Percentiles rank a stretch among this genome's conserved stretches.
phyloP scores from a whole-genome alignment of 495 filamentous ascomycete species.

The Evernia prunastri region DNA sequence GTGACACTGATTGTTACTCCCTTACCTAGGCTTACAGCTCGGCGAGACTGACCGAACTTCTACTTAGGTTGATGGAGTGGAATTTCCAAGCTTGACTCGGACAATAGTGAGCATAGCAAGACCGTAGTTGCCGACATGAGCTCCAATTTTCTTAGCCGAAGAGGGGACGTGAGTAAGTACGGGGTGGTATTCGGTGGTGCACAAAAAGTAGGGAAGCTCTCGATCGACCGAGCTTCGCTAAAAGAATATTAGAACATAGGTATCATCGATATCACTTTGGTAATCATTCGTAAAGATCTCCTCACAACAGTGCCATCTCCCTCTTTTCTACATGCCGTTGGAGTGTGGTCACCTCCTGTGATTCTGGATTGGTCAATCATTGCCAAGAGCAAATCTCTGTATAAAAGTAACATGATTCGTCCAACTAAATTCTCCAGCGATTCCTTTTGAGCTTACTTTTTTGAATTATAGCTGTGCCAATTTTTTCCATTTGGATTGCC shows the following conservation, averaged over 20 bases:
- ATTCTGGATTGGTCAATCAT: conserved; percentile 74
- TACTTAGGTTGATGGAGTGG: no score
- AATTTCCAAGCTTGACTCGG: no score
- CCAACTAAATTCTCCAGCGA: no score
- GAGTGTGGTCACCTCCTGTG: conserved; percentile 23
- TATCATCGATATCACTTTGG: conserved; percentile 74
- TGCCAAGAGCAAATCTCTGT: conserved; percentile 83
- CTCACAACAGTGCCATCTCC: conserved; percentile 60
- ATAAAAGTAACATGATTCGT: no score
- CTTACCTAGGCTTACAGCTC: no score
- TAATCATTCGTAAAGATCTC: conserved; percentile 70
- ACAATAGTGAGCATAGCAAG: conserved; percentile 33
- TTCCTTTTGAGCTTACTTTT: no score
- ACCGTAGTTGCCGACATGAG: conserved; percentile 84
- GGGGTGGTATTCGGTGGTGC: conserved; percentile 57
- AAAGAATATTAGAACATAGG: conserved; percentile 54
- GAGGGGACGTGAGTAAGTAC: conserved; percentile 64
- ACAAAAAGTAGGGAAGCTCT: conserved; percentile 52
- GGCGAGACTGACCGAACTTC: no score
- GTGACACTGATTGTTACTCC: no score
- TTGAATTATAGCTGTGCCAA: no score
- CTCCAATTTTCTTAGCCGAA: conserved; percentile 64
- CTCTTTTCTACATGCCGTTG: no score
- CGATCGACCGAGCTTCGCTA: no score
- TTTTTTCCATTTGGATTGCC: conserved; percentile 85